A percentile compares a stretch with the other conserved stretches of the same genome.
These are phyloP conservation scores for Chalciporus piperatus DNA, from an alignment of 768 basidiomycete genomes.

Conservation along the genomic window DNA sequence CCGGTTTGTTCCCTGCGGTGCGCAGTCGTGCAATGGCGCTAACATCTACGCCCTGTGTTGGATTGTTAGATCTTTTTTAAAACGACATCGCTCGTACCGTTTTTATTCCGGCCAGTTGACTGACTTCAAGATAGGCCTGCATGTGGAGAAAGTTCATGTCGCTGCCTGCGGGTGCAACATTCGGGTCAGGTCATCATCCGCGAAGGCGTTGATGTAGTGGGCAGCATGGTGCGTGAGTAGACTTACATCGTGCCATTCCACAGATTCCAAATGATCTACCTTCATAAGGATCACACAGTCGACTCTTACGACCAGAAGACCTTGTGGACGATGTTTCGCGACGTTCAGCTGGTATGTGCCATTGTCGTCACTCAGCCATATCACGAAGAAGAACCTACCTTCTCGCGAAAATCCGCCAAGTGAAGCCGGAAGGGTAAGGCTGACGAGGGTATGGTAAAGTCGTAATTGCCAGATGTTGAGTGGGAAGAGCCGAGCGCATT, in stretches of 20 bases:
- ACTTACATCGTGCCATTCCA: not conserved
- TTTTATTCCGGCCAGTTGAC: not conserved
- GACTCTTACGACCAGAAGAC: not conserved
- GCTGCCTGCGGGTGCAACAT: not conserved
- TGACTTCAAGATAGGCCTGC: not conserved
- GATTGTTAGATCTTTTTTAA: not conserved
- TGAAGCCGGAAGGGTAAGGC: no score
- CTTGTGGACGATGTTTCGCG: no score
- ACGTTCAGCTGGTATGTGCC: no score
- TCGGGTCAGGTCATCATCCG: no score
- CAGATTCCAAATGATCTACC: not conserved
- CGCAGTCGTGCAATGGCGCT: slow-evolving; percentile 85
- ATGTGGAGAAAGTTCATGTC: not conserved
- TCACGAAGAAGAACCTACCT: no score
- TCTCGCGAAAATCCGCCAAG: no score
- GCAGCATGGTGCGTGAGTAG: not conserved
- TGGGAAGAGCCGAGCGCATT: no score
- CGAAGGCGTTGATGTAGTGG: not conserved
- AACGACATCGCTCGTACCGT: not conserved
- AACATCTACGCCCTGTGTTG: slow-evolving; percentile 59
- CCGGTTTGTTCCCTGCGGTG: slow-evolving; percentile 81
- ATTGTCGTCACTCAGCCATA: no score
- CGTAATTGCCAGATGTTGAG: no score
- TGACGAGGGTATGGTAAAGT: no score
- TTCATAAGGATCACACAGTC: not conserved